Evolutionary conservation across 2,329 filamentous ascomycete genomes (phyloP).

Genomic region (Trichoderma polysporum): DNA sequence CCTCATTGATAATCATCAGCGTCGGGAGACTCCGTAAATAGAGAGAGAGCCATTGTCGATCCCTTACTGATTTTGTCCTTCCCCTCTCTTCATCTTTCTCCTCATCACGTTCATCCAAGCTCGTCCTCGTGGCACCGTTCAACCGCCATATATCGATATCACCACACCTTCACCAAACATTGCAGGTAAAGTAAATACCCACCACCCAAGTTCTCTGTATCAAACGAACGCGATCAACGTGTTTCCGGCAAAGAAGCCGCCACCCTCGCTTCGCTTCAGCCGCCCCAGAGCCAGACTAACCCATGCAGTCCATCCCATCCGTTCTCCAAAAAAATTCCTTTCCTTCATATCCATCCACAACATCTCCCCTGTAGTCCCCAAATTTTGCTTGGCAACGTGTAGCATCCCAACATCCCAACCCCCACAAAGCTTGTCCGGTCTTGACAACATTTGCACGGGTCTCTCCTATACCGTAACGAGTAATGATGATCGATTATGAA

Average conservation of each 20-base stretch:
- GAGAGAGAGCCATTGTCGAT: neutral
- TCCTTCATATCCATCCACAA: neutral
- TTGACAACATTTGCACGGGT: slow-evolving; percentile 34
- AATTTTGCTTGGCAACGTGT: neutral
- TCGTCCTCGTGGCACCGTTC: neutral
- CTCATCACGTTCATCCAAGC: neutral
- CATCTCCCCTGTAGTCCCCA: neutral
- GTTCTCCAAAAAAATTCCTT: neutral
- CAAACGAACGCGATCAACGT: neutral
- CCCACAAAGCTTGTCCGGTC: slow-evolving; percentile 40
- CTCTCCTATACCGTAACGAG: slow-evolving; percentile 28
- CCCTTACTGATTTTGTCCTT: neutral
- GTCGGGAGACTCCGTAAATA: neutral
- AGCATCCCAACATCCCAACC: neutral
- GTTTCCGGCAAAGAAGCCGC: neutral
- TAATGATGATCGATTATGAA: slow-evolving; percentile 37
- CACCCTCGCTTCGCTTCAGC: slow-evolving; percentile 1
- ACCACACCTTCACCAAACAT: slow-evolving; percentile 3
- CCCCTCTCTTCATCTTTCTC: neutral
- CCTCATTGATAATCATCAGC: neutral
- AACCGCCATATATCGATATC: neutral
- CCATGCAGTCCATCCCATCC: neutral
- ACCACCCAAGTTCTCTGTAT: neutral
- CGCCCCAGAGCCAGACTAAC: neutral
- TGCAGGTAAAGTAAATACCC: neutral